Percentiles rank a stretch among this genome's conserved stretches.
These are phyloP conservation scores for Cochlearia excelsa DNA, from an alignment of 345 rosid species.

Conservation along the genomic window DNA sequence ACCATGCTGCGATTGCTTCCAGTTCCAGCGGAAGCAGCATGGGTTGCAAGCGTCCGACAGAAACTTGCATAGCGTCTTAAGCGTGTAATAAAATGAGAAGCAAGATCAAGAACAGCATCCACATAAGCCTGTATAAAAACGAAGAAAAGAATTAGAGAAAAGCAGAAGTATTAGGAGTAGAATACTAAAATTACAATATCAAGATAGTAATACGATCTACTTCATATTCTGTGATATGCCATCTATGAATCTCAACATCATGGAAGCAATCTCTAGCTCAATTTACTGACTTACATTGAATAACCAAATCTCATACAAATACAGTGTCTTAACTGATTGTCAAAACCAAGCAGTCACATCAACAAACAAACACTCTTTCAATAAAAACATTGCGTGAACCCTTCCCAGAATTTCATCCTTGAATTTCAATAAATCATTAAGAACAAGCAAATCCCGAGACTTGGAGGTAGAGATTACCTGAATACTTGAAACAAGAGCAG, in stretches of 20 bases:
- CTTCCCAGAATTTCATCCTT: constrained; percentile 3
- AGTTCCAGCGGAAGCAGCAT: constrained; percentile 91
- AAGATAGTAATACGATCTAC: constrained; percentile 19
- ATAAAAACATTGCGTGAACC: constrained; percentile 15
- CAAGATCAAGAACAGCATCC: constrained; percentile 96
- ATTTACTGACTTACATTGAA: constrained; percentile 1
- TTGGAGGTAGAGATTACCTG: constrained; percentile 49
- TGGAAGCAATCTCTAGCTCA: constrained; percentile 9
- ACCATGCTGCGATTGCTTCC: constrained; percentile 83
- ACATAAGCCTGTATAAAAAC: constrained; percentile 77
- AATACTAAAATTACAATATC: constrained; percentile 4
- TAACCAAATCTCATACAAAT: constrained; percentile 9
- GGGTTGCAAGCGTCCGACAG: constrained; percentile 96
- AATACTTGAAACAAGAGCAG: constrained; percentile 75
- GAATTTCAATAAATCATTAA: not conserved
- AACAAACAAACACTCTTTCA: constrained; percentile 6
- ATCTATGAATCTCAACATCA: constrained; percentile 10
- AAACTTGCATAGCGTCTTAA: constrained; percentile 97
- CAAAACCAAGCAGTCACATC: constrained; percentile 11
- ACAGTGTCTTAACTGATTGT: constrained; percentile 10
- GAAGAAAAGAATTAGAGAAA: constrained; percentile 23
- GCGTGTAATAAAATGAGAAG: constrained; percentile 97
- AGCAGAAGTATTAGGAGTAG: constrained; percentile 8
- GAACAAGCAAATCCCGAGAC: constrained; percentile 4
- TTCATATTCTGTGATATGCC: constrained; percentile 14